Evolutionary conservation across 106 monocot genomes (phyloP).

Genomic region (Posidonia australis): DNA sequence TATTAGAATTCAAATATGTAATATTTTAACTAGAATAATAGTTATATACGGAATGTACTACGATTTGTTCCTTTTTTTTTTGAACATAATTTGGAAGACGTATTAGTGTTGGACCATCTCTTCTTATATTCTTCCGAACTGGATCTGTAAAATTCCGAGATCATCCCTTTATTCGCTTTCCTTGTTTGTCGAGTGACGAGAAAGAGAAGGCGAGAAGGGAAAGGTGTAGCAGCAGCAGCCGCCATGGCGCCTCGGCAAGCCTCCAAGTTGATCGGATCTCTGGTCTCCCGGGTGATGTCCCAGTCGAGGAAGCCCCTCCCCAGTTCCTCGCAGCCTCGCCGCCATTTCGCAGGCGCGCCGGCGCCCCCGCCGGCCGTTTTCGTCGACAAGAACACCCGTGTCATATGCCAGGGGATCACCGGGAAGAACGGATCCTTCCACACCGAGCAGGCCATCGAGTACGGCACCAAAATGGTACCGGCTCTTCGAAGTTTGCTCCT

Average conservation of each 20-base stretch:
- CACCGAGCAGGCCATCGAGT: conserved; percentile 99
- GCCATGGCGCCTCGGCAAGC: conserved; percentile 32
- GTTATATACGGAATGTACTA: too few relatives aligned
- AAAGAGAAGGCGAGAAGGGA: neutral
- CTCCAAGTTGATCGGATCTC: conserved; percentile 34
- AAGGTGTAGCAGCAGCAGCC: neutral
- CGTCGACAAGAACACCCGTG: conserved; percentile 91
- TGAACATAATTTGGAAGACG: too few relatives aligned
- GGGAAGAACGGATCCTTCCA: conserved; percentile 99
- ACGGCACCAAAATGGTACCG: conserved; percentile 90
- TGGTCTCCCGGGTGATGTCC: conserved; percentile 11
- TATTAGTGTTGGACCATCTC: too few relatives aligned
- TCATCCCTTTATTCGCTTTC: too few relatives aligned
- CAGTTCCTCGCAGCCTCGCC: conserved; percentile 16
- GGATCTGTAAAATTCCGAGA: too few relatives aligned
- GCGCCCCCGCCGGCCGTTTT: conserved; percentile 80
- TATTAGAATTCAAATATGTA: too few relatives aligned
- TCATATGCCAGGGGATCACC: conserved; percentile 98
- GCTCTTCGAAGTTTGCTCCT: neutral
- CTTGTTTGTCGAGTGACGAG: neutral
- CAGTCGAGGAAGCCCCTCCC: neutral
- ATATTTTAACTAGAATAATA: too few relatives aligned
- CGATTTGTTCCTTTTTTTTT: too few relatives aligned
- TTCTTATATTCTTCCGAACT: too few relatives aligned
- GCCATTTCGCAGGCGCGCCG: conserved; percentile 45